Base-by-base conservation (phyloP, 2,329 filamentous ascomycete species). In the Anisogramma anomala region DNA sequence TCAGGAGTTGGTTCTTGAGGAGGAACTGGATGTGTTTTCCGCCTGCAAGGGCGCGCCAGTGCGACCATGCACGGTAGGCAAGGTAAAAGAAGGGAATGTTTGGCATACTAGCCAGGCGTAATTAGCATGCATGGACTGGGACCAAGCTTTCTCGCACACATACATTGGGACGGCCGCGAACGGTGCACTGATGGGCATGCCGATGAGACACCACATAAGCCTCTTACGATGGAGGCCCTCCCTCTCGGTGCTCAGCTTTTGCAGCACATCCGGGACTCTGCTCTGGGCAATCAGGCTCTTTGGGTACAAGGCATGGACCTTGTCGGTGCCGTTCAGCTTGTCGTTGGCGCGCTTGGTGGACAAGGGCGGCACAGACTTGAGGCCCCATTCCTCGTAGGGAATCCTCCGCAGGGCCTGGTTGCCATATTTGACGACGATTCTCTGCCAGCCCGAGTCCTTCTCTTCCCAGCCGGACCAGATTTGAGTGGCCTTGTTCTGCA, bases 61-160 rank as follows among this genome's bases (percentile, higher is more conserved):
- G 86, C 15, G 84, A 93, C 82, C 84, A 96, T 19, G 86, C 82
- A 49, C 91, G 76, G 65, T 93, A 98, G 14, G 76, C 77, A 30
- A 96, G 74, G 60, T 96, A 98, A 68, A 96, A 96, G 68, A 96
- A 96, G 14, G 91, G 91, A 10, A 98, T 68, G 58, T 98, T 95
- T 26, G 89, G 88, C 48, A 95, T 72, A 48, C 85, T 93, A 50
- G 9, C 36, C 45, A 31, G 35, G 11, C 27, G 33, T 45, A 15
- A 42, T 52, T 45, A 34, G 48, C 36, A 32, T 27, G 18, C 14
- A 44, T 26, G 27, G 17, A 31, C 19, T 15, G 31, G n/a, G 10
- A 39, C 14, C 36, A 14, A 26, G 39, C 28, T 41, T 23, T 33
- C 25, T 30, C 7, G 9, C 13, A 9, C 11, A 67, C 84, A 63